These are phyloP conservation scores for Endotrypanum monterogeii DNA, from an alignment of 208 protist species.

Conservation along the genomic window DNA sequence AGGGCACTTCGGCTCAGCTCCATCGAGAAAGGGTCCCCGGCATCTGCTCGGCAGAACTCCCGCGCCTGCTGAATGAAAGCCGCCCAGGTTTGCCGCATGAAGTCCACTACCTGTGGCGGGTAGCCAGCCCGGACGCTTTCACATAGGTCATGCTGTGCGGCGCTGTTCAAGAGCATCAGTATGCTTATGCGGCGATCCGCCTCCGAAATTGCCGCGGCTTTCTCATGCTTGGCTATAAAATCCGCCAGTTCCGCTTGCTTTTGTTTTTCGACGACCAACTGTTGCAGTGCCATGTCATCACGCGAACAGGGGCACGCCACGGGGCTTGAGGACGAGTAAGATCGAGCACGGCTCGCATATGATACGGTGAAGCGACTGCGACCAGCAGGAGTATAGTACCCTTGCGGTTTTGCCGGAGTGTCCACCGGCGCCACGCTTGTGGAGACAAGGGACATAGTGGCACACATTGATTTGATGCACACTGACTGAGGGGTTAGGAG, in stretches of 20 bases:
- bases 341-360: constrained; percentile 36
- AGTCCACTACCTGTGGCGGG: constrained; percentile 40
- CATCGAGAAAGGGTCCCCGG: constrained; percentile 12
- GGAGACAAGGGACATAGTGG: neutral
- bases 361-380: constrained; percentile 55
- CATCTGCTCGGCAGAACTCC: constrained; percentile 37
- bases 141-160: constrained; percentile 44
- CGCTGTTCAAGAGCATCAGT: constrained; percentile 50
- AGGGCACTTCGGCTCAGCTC: constrained; percentile 41
- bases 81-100: constrained; percentile 60
- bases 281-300: constrained; percentile 43
- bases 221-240: constrained; percentile 48
- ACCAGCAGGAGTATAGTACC: neutral
- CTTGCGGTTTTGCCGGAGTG: constrained; percentile 6
- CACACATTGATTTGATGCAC: constrained; percentile 6
- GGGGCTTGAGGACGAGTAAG: neutral
- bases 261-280: constrained; percentile 24
- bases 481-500: neutral
- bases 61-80: constrained; percentile 55
- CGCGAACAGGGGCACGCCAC: constrained; percentile 11
- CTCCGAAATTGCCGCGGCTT: constrained; percentile 22
- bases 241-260: constrained; percentile 36
- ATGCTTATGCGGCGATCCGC: constrained; percentile 36
- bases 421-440: constrained; percentile 12
- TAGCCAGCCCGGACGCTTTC: constrained; percentile 24